phyloP scores from a whole-genome alignment of 495 filamentous ascomycete genomes.

The Xylaria bambusicola region DNA sequence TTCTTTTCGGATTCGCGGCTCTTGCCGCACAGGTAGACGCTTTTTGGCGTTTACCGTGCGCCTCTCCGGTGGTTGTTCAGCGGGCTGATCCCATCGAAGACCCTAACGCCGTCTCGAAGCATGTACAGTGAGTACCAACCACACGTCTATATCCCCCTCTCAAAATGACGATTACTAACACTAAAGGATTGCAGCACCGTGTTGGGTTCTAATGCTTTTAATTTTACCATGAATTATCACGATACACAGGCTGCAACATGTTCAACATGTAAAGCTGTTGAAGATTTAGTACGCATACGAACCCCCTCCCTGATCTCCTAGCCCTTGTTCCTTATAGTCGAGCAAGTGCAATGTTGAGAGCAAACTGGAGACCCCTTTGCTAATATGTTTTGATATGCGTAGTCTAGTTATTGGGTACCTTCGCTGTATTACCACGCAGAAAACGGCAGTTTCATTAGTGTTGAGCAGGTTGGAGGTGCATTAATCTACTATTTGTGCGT shows the following conservation, averaged over 20 bases:
- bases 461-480: constrained; percentile 50
- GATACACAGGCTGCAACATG: constrained; percentile 58
- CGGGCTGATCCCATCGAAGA: constrained; percentile 66
- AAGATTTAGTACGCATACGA: constrained; percentile 47
- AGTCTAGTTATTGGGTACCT: constrained; percentile 71
- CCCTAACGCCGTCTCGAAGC: constrained; percentile 57
- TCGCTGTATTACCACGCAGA: constrained; percentile 63
- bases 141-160: background rate
- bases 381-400: too few relatives aligned
- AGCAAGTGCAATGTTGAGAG: too few relatives aligned
- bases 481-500: constrained; percentile 65
- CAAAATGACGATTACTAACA: background rate
- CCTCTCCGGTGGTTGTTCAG: constrained; percentile 40
- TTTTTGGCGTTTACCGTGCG: constrained; percentile 31
- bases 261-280: constrained; percentile 61
- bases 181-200: constrained; percentile 56
- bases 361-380: too few relatives aligned
- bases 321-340: too few relatives aligned
- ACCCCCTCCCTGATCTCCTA: too few relatives aligned
- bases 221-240: constrained; percentile 58
- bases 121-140: constrained; percentile 35
- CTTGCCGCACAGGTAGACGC: constrained; percentile 11
- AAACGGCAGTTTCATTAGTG: constrained; percentile 63
- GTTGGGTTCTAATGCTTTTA: constrained; percentile 67
- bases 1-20: constrained; percentile 3